phyloP scores from a whole-genome alignment of 2,329 filamentous ascomycete genomes.

The Trichophyton simii region DNA sequence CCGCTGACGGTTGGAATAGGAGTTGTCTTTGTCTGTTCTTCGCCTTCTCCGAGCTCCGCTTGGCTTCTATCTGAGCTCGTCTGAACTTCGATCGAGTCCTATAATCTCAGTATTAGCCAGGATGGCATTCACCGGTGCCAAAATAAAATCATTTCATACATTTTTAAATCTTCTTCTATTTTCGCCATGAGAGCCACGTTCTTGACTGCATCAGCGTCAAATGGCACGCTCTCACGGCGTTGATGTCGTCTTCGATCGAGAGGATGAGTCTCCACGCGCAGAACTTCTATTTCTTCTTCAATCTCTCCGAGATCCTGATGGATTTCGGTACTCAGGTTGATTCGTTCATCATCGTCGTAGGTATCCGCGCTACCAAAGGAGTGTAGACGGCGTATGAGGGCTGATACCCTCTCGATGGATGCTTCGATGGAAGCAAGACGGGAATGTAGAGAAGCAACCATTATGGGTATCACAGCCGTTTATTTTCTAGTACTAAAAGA shows the following conservation, averaged over 20 bases:
- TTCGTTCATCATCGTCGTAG: conserved; percentile 52
- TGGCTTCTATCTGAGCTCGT: conserved; percentile 67
- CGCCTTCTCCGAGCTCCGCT: conserved; percentile 58
- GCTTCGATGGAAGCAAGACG: conserved; percentile 43
- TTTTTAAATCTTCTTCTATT: conserved; percentile 57
- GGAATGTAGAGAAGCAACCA: conserved; percentile 29
- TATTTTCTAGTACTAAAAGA: neutral
- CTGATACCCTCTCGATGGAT: conserved; percentile 40
- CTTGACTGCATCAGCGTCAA: conserved; percentile 51
- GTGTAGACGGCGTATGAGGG: conserved; percentile 44
- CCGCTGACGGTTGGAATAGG: conserved; percentile 53
- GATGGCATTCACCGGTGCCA: conserved; percentile 12
- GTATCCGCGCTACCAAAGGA: conserved; percentile 49
- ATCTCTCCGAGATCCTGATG: conserved; percentile 62
- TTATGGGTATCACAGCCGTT: neutral
- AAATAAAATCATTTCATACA: conserved; percentile 36
- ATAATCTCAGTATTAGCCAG: conserved; percentile 20
- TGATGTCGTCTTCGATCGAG: conserved; percentile 34
- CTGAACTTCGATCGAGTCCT: conserved; percentile 58
- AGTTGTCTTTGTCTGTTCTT: conserved; percentile 65
- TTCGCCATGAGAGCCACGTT: conserved; percentile 55
- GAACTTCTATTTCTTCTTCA: conserved; percentile 70
- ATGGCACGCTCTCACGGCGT: conserved; percentile 38
- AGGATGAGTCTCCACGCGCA: conserved; percentile 65
- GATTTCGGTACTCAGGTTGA: conserved; percentile 71